Evolutionary conservation across 805 yeast genomes (phyloP), one percentile per base, ranked within the genome.

Genomic region (Starmerella floricola): DNA sequence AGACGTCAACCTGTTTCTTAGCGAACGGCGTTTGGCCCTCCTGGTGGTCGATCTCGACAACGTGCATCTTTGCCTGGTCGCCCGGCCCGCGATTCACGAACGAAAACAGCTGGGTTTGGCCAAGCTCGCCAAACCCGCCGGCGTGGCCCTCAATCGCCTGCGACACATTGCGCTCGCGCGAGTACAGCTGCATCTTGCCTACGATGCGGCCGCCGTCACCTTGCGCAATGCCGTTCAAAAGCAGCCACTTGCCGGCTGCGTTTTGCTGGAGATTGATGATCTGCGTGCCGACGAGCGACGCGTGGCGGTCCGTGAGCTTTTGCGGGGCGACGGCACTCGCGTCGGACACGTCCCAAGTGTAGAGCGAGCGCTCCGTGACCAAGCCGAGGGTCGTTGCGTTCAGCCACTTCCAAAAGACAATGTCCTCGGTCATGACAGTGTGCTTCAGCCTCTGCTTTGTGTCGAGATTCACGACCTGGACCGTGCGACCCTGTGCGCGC

Each of bases 81-180:
- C 80, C 81, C 40, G 79, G 74, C 26, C 40, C 45, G 63, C 91
- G 79, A 65, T 86, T 85, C 55, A 94, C 97, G 59, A 88, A 87
- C 46, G 93, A 82, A 62, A 91, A 88, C 26, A 88, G 77, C 63
- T 84, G 86, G 38, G 94, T 82, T 35, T 63, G 64, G 23, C 76
- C 55, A 49, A 91, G 66, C 46, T 71, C 68, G 41, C 95, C 85
- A 65, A 91, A 91, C 32, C 77, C 76, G 46, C 94, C 91, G 42
- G 93, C 97, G 63, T 91, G 98, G 55, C 98, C 98, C 59, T 91
- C 97, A 55, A 91, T 84, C 17, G 94, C 87, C 66, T 91, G 99
- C 12, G 96, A 87, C 31, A 88, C 83, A 58, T 82, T 81, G 65
- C 97, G 78, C 41, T 79, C 76, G 60, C 79, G 81, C 46, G 94